phyloP scores from a whole-genome alignment of 192 early-diverging fungal genomes.

The Coemansia asiatica region DNA sequence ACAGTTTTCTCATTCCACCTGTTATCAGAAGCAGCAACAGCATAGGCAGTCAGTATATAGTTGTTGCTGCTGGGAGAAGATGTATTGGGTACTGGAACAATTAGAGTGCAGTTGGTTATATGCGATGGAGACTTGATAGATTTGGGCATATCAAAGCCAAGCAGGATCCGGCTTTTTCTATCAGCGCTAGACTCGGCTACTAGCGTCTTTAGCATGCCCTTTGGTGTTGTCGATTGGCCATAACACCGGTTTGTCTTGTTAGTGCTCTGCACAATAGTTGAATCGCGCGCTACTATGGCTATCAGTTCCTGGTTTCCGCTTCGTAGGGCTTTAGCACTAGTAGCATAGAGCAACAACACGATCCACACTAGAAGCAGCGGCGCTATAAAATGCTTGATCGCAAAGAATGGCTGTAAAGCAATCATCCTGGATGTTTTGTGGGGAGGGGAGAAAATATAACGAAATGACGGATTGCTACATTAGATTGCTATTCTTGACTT shows the following conservation, averaged over 20 bases:
- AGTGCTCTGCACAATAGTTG: background rate
- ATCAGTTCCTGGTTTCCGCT: background rate
- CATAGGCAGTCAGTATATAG: conserved; percentile 30
- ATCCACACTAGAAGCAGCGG: background rate
- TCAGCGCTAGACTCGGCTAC: background rate
- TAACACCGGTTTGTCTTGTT: background rate
- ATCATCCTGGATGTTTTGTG: too few relatives aligned
- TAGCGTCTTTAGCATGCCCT: conserved; percentile 21
- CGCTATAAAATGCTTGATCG: too few relatives aligned
- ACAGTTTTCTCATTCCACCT: conserved; percentile 41
- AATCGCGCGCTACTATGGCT: background rate
- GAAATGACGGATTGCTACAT: too few relatives aligned
- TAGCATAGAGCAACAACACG: background rate
- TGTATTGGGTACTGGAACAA: conserved; percentile 21
- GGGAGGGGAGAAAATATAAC: too few relatives aligned
- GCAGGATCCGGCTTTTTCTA: conserved; percentile 25
- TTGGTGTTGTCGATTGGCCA: conserved; percentile 15
- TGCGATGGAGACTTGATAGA: conserved; percentile 3
- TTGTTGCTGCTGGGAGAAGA: conserved; percentile 6
- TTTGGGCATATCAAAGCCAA: conserved; percentile 29
- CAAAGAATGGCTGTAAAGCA: too few relatives aligned
- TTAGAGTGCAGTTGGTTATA: conserved; percentile 30
- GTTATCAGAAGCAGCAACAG: conserved; percentile 20
- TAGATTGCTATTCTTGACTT: too few relatives aligned
- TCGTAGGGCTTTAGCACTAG: background rate